phyloP scores from a whole-genome alignment of 2,329 filamentous ascomycete genomes.

The Cytospora mali region DNA sequence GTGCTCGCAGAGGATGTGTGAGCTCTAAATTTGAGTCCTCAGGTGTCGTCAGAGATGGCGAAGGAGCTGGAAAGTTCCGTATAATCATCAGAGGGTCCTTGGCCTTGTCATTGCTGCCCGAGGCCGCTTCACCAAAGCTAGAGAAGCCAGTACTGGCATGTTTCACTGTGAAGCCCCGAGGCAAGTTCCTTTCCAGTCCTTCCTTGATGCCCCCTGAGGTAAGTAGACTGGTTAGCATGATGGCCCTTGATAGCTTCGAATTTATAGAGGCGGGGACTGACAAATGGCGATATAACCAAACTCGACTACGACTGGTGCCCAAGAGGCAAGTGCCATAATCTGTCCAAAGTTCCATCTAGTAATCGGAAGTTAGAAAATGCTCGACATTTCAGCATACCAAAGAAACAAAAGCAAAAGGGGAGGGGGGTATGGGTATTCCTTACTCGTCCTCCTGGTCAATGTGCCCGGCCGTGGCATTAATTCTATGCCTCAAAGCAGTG shows the following conservation, averaged over 20 bases:
- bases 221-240: neutral
- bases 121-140: neutral
- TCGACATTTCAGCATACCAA: neutral
- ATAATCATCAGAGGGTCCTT: neutral
- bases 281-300: neutral
- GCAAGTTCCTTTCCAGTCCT: neutral
- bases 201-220: neutral
- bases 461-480: neutral
- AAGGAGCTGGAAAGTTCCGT: neutral
- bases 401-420: neutral
- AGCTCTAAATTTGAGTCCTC: neutral
- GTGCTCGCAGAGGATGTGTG: neutral
- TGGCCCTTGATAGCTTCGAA: too few species aligned
- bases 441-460: neutral
- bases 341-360: conserved; percentile 2
- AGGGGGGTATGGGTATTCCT: neutral
- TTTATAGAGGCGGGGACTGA: too few species aligned
- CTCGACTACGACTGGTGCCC: conserved; percentile 1
- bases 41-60: neutral
- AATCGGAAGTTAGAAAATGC: neutral
- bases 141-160: too few species aligned
- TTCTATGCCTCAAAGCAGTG: conserved; percentile 11
- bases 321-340: conserved; percentile 1
- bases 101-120: neutral
- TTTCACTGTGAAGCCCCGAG: neutral